Evolutionary conservation across 805 yeast genomes (phyloP), one percentile per base, ranked within the genome.

Genomic region (Pichia eremophila): DNA sequence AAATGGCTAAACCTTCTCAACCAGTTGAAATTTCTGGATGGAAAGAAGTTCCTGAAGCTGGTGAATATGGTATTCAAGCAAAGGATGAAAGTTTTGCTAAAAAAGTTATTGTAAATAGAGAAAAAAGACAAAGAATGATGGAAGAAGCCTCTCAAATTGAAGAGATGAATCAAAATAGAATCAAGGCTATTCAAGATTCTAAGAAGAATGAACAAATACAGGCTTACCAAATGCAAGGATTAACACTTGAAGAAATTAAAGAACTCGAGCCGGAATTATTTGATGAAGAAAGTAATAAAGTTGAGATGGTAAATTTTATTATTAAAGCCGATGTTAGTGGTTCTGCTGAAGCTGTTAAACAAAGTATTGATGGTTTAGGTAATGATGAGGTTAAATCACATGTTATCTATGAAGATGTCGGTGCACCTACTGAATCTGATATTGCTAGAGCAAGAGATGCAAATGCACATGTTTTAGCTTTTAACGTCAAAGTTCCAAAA

Each of bases 21-120:
- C 96, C 98, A 0, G 95, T 87, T 1, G 95, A 88, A 57, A 72
- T 93, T 8, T 75, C 86, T 61, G 99, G 99, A 0, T 93, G 99
- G 99, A 89, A 85, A 60, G 90, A 81, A 35, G 67, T 90, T 36
- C 98, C 98, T 0, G 85, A 78, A 45, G 93, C 95, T 11, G 99
- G 99, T 10, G 96, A 88, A 52, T 78, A 78, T 53, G 79, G 86
- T 1, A 61, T 91, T 6, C 83, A 88, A 60, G 95, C 93, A 12
- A 76, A 77, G 51, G 78, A 67, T 57, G 97, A 90, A 61, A 70
- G 77, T 14, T 63, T 71, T 35, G 96, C 95, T 8, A 88, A 87
- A 57, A 78, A 79, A 53, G 95, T 84, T 8, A 73, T 81, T 5
- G 72, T 73, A 8, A 84, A 83, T 57, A 74, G 96, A 55, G 61